These are phyloP conservation scores for Protomyces inundatus DNA, from an alignment of 1,139 yeast species.

Conservation along the genomic window DNA sequence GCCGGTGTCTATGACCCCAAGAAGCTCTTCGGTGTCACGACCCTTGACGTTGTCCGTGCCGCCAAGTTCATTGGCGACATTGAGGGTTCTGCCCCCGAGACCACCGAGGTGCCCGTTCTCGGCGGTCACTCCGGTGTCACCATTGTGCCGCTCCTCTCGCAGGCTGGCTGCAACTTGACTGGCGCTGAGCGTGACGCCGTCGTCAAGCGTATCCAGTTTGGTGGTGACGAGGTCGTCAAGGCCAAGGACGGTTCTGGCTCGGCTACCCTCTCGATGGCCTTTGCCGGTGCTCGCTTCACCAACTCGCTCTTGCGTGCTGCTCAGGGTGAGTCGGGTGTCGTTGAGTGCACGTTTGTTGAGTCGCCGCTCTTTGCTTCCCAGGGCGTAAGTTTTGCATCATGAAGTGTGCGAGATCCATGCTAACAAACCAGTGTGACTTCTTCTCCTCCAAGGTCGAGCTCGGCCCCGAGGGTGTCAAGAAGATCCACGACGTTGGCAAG, in stretches of 20 bases:
- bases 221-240: slow-evolving; percentile 98
- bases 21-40: slow-evolving; percentile 94
- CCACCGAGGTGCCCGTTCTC: slow-evolving; percentile 54
- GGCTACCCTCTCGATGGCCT: slow-evolving; percentile 97
- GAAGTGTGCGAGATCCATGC: not conserved
- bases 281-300: slow-evolving; percentile 70
- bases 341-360: slow-evolving; percentile 59
- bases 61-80: slow-evolving; percentile 82
- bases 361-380: slow-evolving; percentile 76
- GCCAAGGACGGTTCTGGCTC: slow-evolving; percentile 99
- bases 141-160: slow-evolving; percentile 88
- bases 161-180: slow-evolving; percentile 51
- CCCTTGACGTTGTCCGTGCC: slow-evolving; percentile 90
- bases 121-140: slow-evolving; percentile 99
- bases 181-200: slow-evolving; percentile 59
- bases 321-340: slow-evolving; percentile 46
- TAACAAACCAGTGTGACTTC: not conserved
- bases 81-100: slow-evolving; percentile 49
- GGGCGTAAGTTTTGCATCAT: slow-evolving; percentile 41
- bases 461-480: slow-evolving; percentile 81
- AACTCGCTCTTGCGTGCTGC: slow-evolving; percentile 51
- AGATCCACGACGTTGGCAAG: slow-evolving; percentile 64
- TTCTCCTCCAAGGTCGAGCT: slow-evolving; percentile 81
- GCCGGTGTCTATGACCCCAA: slow-evolving; percentile 85
- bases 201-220: slow-evolving; percentile 91